Base-by-base conservation (phyloP, 2,329 filamentous ascomycete genomes). In the Claviceps quebecensis region DNA sequence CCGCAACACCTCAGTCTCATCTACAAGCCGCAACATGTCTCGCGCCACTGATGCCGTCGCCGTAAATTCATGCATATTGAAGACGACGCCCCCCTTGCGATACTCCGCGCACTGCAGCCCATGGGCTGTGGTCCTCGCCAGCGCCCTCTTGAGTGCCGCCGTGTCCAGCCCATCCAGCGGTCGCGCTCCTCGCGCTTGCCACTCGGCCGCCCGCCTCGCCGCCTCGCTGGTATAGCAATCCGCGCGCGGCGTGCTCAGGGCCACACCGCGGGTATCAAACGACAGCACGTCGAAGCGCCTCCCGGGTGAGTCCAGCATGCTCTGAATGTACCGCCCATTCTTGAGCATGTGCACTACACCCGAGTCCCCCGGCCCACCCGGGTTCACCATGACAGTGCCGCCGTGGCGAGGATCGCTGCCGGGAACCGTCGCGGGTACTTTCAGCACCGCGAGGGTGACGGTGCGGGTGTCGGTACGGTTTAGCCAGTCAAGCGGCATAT, bases 401-500 rank as follows among this genome's bases (percentile, higher is more conserved):
- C 65, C 63, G 54, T 67, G 66, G 16, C 58, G 56, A 5, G 58
- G 56, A 53, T 71, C 63, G 0, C 60, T 63, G 13, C 66, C 58
- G 0, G 60, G 54, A 1, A 70, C 61, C 16, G 58, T 62, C 6
- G 69, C 69, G 1, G 70, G 66, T 4, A 63, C 56, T 44, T 65
- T 67, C 19, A 70, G 61, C 17, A 73, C 61, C 0, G 69, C 68
- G 41, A 73, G 56, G 4, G 61, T 59, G 4, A 65, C 65, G n/a
- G 45, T 50, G n/a, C 37, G 44, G 38, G 60, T 40, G 51, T 58
- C 53, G n/a, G 58, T 57, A 3, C 55, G 57, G 53, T 57, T 54
- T 39, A 68, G 66, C 60, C 63, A 69, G 54, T 64, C 65, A 50
- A 73, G 58, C 1, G 71, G 71, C 5, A 73, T 59, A 40, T 66